Percentiles rank a stretch among this genome's conserved stretches.
phyloP scores from a whole-genome alignment of 352 stramenopile genomes.

The Globisporangium radiosum region DNA sequence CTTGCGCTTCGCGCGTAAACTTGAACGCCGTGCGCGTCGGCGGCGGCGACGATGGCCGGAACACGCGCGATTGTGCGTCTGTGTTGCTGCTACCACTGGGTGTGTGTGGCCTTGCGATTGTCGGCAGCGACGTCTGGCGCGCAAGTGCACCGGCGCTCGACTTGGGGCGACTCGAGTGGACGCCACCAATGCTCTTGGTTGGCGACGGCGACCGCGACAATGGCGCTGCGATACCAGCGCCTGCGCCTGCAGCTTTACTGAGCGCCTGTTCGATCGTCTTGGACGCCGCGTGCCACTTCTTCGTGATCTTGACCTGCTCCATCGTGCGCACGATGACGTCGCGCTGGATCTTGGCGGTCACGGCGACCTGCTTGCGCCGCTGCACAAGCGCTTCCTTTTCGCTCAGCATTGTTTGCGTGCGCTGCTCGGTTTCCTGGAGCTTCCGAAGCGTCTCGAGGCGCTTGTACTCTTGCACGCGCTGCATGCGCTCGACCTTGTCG shows the following conservation, averaged over 20 bases:
- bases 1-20: constrained; percentile 57
- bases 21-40: constrained; percentile 69
- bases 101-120: constrained; percentile 18
- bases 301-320: constrained; percentile 86
- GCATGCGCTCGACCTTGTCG: constrained; percentile 91
- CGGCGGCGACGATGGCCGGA: constrained; percentile 51
- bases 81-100: constrained; percentile 18
- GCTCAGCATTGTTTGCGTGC: constrained; percentile 73
- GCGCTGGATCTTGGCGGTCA: constrained; percentile 85
- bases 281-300: constrained; percentile 75
- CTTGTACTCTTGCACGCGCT: constrained; percentile 88
- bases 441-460: constrained; percentile 85
- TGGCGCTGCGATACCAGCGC: not conserved
- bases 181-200: constrained; percentile 11
- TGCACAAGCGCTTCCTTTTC: constrained; percentile 78
- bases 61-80: constrained; percentile 31
- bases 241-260: constrained; percentile 10
- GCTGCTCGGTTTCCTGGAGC: constrained; percentile 75
- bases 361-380: constrained; percentile 68
- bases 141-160: constrained; percentile 42
- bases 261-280: constrained; percentile 78
- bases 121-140: constrained; percentile 39
- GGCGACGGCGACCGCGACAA: constrained; percentile 34
- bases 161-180: constrained; percentile 25
- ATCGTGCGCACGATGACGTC: constrained; percentile 86